Evolutionary conservation across 768 basidiomycete species (phyloP).

Genomic region (Lentinula guzmanii): DNA sequence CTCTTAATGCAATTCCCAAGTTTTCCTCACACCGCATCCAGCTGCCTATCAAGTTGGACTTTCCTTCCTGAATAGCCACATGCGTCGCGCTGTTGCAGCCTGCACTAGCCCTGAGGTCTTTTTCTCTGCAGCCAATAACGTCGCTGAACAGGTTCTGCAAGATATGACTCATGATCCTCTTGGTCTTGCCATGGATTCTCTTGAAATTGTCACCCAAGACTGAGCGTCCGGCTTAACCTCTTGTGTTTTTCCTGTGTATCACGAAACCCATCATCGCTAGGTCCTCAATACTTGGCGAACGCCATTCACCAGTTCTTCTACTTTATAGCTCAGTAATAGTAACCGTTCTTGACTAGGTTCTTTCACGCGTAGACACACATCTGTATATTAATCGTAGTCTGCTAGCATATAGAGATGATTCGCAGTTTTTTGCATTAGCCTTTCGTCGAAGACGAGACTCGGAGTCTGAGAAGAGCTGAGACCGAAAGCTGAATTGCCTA

Average conservation of each 20-base stretch:
- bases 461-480: too few relatives aligned
- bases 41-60: slow-evolving; percentile 97
- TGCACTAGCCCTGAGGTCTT: slow-evolving; percentile 92
- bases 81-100: slow-evolving; percentile 92
- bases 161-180: slow-evolving; percentile 48
- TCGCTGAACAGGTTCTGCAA: slow-evolving; percentile 28
- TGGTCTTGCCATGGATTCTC: slow-evolving; percentile 57
- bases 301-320: neutral
- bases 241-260: neutral
- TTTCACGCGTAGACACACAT: neutral
- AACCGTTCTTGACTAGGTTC: neutral
- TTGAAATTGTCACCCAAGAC: slow-evolving; percentile 25
- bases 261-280: neutral
- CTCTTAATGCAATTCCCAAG: neutral
- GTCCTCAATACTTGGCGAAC: too few relatives aligned
- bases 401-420: neutral
- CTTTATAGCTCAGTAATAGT: neutral
- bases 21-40: slow-evolving; percentile 19
- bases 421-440: neutral
- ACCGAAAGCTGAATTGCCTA: neutral
- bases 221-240: neutral
- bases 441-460: too few relatives aligned
- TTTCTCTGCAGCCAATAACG: slow-evolving; percentile 47
- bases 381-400: neutral
- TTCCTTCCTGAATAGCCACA: slow-evolving; percentile 86